Evolutionary conservation across 148 eudicot species (phyloP).

Genomic region (Dysphania ambrosioides): DNA sequence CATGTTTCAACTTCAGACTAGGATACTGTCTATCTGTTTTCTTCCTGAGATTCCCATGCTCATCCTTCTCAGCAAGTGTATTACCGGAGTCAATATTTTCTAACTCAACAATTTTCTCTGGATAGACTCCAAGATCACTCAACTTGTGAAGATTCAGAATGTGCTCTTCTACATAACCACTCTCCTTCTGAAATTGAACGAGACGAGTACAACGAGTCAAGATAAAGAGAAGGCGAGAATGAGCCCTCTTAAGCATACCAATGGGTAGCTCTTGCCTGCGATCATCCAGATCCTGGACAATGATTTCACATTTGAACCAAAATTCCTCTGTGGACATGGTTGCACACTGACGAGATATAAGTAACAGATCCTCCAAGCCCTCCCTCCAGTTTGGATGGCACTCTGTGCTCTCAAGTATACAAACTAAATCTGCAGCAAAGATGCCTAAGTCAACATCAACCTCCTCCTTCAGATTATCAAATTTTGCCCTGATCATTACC

Average conservation of each 20-base stretch:
- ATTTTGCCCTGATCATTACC: conserved; percentile 83
- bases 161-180: conserved; percentile 79
- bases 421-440: conserved; percentile 91
- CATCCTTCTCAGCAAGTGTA: conserved; percentile 32
- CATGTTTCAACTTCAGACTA: conserved; percentile 36
- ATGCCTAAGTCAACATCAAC: conserved; percentile 82
- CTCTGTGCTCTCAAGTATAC: conserved; percentile 55
- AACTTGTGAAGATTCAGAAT: conserved; percentile 63
- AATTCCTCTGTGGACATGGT: conserved; percentile 86
- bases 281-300: conserved; percentile 90
- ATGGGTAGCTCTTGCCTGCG: conserved; percentile 82
- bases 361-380: conserved; percentile 72
- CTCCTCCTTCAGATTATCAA: conserved; percentile 89
- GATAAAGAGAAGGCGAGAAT: conserved; percentile 88
- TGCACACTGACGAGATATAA: conserved; percentile 73
- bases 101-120: conserved; percentile 40
- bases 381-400: conserved; percentile 67
- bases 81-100: conserved; percentile 29
- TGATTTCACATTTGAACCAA: conserved; percentile 84
- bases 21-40: conserved; percentile 44
- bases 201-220: conserved; percentile 92
- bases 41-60: conserved; percentile 34
- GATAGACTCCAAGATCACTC: conserved; percentile 92
- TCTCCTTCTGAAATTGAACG: conserved; percentile 87
- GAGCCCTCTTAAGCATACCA: conserved; percentile 79